These are phyloP conservation scores for Arthroderma uncinatum DNA, from an alignment of 2,329 filamentous ascomycete genomes.

Conservation along the genomic window DNA sequence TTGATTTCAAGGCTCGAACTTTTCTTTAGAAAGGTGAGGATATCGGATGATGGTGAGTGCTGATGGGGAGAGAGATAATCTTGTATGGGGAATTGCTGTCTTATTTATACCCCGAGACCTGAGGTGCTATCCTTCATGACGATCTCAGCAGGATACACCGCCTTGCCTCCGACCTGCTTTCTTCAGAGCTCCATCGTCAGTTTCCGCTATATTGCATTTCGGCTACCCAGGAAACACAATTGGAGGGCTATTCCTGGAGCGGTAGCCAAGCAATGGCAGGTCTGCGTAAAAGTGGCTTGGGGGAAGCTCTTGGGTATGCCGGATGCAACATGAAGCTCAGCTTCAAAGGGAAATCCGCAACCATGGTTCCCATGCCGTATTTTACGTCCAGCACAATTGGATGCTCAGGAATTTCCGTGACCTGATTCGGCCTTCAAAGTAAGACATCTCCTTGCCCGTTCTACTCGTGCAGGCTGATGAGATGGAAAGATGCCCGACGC, in stretches of 20 bases:
- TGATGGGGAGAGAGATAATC: not conserved
- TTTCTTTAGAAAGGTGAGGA: not conserved
- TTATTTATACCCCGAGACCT: slow-evolving; percentile 7
- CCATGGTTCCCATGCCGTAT: not conserved
- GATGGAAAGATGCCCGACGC: not conserved
- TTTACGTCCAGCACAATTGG: not conserved
- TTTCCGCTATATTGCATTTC: not conserved
- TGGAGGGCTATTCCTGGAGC: not conserved
- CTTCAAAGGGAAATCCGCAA: not conserved
- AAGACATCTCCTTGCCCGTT: not conserved
- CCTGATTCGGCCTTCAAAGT: not conserved
- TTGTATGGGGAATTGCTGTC: not conserved
- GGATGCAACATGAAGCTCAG: not conserved
- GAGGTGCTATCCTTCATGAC: not conserved
- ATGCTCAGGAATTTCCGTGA: not conserved
- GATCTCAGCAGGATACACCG: not conserved
- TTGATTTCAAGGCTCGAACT: not conserved
- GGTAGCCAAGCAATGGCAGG: not conserved
- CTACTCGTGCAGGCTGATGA: not conserved
- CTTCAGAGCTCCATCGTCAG: not conserved
- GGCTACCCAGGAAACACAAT: not conserved
- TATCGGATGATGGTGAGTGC: not conserved
- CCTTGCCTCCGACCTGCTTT: not conserved
- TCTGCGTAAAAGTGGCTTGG: not conserved
- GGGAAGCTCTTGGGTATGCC: not conserved